Base-by-base conservation (phyloP, 257 asterid genomes). In the Haberlea rhodopensis region DNA sequence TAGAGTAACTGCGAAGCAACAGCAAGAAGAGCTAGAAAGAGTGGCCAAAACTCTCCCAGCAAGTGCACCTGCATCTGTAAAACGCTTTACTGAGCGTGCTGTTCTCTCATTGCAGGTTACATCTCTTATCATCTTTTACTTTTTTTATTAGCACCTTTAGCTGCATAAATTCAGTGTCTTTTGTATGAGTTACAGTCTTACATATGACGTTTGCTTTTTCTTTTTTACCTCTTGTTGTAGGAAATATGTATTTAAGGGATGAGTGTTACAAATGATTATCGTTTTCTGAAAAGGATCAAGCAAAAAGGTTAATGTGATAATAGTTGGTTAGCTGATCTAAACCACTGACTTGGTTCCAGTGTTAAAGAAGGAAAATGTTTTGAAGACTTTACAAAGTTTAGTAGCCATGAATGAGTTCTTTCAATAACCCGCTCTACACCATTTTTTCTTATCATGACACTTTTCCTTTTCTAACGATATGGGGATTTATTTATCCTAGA, bases 1-100 rank as follows among this genome's bases (percentile, higher is more conserved):
- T 69, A 80, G 88, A 84, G 88, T 81, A 52, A 89, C 97, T 28
- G 97, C 99, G 45, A 87, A 84, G 80, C 87, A 83, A 67, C 97
- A 92, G 62, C 70, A 69, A 20, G 76, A 67, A 77, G 95, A 94
- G 81, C 84, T 94, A 21, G 84, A 87, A 76, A 86, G 92, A 75
- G 94, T 90, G 32, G 96, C 96, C 48, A 69, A 80, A 66, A 87
- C 88, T 49, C 84, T 94, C 77, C 99, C 99, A 63, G 72, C 79
- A 49, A 77, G 82, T 40, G 79, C 84, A 64, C 95, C 97, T 57
- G 74, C 78, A 72, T 84, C 97, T 62, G 84, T 89, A 26, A 87
- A 82, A 77, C 79, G 77, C 62, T 94, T 82, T 69, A 79, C 97
- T 2, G 84, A 90, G 5, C 84, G 82, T 53, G 97, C 96, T 51